Conservation (phyloP, 1,284 basidiomycete genomes). For the Rhodotorula sp. region DNA sequence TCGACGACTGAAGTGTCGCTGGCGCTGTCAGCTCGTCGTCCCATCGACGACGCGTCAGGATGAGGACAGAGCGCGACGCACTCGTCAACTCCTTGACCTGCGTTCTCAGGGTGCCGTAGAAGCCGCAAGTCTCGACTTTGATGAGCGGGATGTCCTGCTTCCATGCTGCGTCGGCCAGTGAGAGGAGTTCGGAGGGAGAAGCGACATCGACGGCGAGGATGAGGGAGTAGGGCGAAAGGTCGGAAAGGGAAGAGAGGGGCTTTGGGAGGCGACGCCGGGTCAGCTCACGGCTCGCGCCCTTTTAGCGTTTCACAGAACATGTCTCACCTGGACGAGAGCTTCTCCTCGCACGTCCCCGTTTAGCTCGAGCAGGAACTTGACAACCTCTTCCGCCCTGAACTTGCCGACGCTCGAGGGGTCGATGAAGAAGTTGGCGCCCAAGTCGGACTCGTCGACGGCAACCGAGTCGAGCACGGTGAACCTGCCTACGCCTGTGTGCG, state of each 20-base stretch:
- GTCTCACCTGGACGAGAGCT: conserved; percentile 55
- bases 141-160: conserved; percentile 64
- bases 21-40: background rate
- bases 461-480: conserved; percentile 78
- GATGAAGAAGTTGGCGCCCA: conserved; percentile 96
- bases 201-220: conserved; percentile 78
- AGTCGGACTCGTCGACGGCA: conserved; percentile 67
- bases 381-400: conserved; percentile 73
- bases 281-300: background rate
- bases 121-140: conserved; percentile 75
- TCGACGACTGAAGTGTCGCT: conserved; percentile 67
- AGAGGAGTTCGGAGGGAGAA: conserved; percentile 48
- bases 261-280: conserved; percentile 39
- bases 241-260: conserved; percentile 44
- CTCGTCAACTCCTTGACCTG: conserved; percentile 82
- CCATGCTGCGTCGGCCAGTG: conserved; percentile 54
- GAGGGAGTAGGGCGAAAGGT: conserved; percentile 64
- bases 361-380: conserved; percentile 74
- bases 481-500: conserved; percentile 65
- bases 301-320: background rate
- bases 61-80: conserved; percentile 50
- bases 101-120: conserved; percentile 80
- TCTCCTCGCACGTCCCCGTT: conserved; percentile 79
- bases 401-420: conserved; percentile 73
- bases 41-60: too few relatives aligned